These are phyloP conservation scores for Thoreauomyces humboldtii DNA, from an alignment of 192 early-diverging fungal species.

Conservation along the genomic window DNA sequence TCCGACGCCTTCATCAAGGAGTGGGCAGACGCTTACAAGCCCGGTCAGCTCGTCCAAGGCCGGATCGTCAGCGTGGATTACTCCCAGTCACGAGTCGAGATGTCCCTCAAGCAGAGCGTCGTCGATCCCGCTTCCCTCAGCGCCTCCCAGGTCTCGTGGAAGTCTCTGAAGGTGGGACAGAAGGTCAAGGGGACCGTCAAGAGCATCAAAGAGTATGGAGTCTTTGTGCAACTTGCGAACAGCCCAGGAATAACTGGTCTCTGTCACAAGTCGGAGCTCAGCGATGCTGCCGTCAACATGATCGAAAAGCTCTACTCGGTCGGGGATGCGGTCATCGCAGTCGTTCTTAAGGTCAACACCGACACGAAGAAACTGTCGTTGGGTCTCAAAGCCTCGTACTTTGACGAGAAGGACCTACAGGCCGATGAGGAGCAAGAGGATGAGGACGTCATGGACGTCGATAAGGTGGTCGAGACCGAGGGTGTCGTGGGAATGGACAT, in stretches of 20 bases:
- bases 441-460: conserved; percentile 30
- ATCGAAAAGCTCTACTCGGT: conserved; percentile 73
- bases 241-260: conserved; percentile 68
- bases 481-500: conserved; percentile 43
- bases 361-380: conserved; percentile 69
- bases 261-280: conserved; percentile 78
- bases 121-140: conserved; percentile 36
- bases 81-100: conserved; percentile 60
- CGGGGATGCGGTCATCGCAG: conserved; percentile 81
- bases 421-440: conserved; percentile 32
- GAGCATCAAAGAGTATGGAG: conserved; percentile 70
- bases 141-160: conserved; percentile 5
- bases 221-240: conserved; percentile 80
- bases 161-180: conserved; percentile 66
- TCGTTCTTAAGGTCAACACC: conserved; percentile 70
- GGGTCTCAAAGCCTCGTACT: conserved; percentile 84
- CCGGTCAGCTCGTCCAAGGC: conserved; percentile 77
- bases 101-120: conserved; percentile 62
- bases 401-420: conserved; percentile 59
- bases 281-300: conserved; percentile 72
- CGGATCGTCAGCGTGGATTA: conserved; percentile 62
- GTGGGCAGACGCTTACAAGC: conserved; percentile 68
- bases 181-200: conserved; percentile 78
- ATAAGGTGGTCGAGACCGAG: conserved; percentile 38
- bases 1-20: conserved; percentile 85